These are phyloP conservation scores for Leucogyrophana mollusca DNA, from an alignment of 768 basidiomycete species.

Conservation along the genomic window DNA sequence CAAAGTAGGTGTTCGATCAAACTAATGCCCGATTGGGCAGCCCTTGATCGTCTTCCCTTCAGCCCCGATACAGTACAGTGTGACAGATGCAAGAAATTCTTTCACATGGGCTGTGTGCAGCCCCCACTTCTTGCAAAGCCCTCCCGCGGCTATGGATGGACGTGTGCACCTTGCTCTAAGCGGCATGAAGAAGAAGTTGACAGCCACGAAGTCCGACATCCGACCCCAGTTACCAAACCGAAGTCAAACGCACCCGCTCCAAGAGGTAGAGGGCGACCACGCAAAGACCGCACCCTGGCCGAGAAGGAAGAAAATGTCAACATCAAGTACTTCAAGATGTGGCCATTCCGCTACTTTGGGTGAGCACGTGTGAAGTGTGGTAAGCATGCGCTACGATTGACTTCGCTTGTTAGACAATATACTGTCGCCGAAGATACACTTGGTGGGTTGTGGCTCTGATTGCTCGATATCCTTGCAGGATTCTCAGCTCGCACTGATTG, in stretches of 20 bases:
- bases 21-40: conserved; percentile 12
- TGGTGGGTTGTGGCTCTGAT: conserved; percentile 46
- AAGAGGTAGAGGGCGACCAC: conserved; percentile 71
- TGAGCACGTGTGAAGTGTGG: conserved; percentile 35
- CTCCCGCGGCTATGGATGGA: conserved; percentile 96
- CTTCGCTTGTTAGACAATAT: conserved; percentile 56
- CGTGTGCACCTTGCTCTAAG: conserved; percentile 89
- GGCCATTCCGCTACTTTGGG: conserved; percentile 98
- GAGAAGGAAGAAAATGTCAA: conserved; percentile 77
- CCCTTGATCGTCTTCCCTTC: conserved; percentile 21
- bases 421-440: conserved; percentile 91
- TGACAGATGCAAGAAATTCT: conserved; percentile 88
- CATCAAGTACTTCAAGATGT: conserved; percentile 86
- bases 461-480: conserved; percentile 4
- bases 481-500: conserved; percentile 24
- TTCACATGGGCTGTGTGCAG: conserved; percentile 93
- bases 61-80: conserved; percentile 87
- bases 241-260: conserved; percentile 75
- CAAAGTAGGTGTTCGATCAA: conserved; percentile 55
- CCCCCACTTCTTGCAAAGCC: conserved; percentile 91
- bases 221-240: conserved; percentile 50
- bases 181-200: conserved; percentile 86
- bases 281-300: conserved; percentile 70
- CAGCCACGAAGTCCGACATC: conserved; percentile 65
- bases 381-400: conserved; percentile 9